A percentile compares a stretch with the other conserved stretches of the same genome.
Evolutionary conservation across 1,284 basidiomycete genomes (phyloP).

Genomic region (Xerocomus amazonicus): DNA sequence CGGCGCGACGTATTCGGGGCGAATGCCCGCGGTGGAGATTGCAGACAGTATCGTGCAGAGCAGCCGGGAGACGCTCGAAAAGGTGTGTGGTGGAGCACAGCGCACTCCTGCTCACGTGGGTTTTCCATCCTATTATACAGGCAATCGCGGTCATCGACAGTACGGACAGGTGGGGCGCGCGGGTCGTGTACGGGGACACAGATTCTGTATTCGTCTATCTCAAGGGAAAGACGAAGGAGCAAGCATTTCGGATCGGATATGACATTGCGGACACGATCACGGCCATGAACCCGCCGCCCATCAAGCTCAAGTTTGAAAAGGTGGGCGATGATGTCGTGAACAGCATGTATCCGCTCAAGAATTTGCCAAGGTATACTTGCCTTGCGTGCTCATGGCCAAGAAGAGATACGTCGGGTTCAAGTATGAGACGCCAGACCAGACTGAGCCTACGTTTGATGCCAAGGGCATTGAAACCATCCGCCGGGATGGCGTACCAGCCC

Average conservation of each 20-base stretch:
- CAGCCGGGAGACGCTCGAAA: conserved; percentile 92
- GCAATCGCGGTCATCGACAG: conserved; percentile 82
- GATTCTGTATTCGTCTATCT: conserved; percentile 92
- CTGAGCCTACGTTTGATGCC: conserved; percentile 84
- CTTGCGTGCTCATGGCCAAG: conserved; percentile 92
- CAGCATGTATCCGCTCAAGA: too few relatives aligned
- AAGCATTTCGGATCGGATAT: conserved; percentile 90
- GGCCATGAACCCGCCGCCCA: conserved; percentile 80
- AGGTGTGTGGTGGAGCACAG: conserved; percentile 44
- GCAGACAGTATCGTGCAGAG: conserved; percentile 98
- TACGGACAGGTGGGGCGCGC: conserved; percentile 82
- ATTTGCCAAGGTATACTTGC: conserved; percentile 76
- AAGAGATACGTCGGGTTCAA: conserved; percentile 97
- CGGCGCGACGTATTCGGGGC: conserved; percentile 86
- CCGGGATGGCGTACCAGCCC: conserved; percentile 84
- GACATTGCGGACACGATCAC: conserved; percentile 91
- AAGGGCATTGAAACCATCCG: conserved; percentile 98
- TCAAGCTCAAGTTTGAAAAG: conserved; percentile 98
- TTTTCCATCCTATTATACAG: conserved; percentile 36
- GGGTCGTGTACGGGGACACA: conserved; percentile 97
- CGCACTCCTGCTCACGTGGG: background rate
- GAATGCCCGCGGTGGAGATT: conserved; percentile 98
- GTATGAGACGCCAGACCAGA: conserved; percentile 81
- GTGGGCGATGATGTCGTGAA: conserved; percentile 35
- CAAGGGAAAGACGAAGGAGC: conserved; percentile 84